Conservation (phyloP, 495 filamentous ascomycete species). For the Astrothelium subdiscretum region DNA sequence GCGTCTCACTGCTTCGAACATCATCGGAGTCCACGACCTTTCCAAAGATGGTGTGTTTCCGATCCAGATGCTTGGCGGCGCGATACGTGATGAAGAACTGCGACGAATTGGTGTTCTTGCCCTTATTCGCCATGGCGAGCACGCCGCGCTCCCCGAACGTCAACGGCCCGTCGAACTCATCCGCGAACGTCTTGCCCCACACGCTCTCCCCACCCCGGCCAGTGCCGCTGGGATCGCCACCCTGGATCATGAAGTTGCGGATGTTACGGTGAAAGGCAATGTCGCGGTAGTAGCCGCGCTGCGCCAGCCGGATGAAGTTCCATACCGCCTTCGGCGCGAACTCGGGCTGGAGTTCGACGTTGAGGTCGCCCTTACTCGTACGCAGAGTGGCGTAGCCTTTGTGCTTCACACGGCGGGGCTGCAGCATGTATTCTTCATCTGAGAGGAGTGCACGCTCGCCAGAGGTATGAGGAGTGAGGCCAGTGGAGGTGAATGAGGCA, state of each 20-base stretch:
- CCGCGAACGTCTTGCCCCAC: conserved; percentile 84
- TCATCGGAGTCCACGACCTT: conserved; percentile 62
- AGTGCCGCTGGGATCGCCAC: conserved; percentile 85
- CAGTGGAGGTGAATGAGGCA: conserved; percentile 89
- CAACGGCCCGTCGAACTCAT: conserved; percentile 84
- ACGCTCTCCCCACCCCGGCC: conserved; percentile 76
- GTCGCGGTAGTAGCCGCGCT: conserved; percentile 78
- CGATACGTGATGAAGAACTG: conserved; percentile 96
- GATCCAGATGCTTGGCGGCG: conserved; percentile 68
- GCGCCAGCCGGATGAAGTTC: conserved; percentile 86
- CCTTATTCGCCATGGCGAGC: conserved; percentile 77
- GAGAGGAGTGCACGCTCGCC: conserved; percentile 72
- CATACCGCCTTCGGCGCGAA: conserved; percentile 85
- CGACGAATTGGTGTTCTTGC: conserved; percentile 87
- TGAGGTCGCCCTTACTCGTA: conserved; percentile 72
- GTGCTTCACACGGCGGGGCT: conserved; percentile 71
- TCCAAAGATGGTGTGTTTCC: conserved; percentile 94
- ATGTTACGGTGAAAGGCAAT: conserved; percentile 87
- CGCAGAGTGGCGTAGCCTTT: conserved; percentile 85
- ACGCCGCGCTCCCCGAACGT: conserved; percentile 69
- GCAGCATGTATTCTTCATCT: conserved; percentile 93
- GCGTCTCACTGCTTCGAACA: conserved; percentile 36
- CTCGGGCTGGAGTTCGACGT: conserved; percentile 82
- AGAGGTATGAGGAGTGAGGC: conserved; percentile 81
- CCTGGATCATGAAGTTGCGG: conserved; percentile 94